A percentile compares a stretch with the other conserved stretches of the same genome.
These are phyloP conservation scores for Cystobasidium sp. DNA, from an alignment of 1,284 basidiomycete genomes.

Conservation along the genomic window DNA sequence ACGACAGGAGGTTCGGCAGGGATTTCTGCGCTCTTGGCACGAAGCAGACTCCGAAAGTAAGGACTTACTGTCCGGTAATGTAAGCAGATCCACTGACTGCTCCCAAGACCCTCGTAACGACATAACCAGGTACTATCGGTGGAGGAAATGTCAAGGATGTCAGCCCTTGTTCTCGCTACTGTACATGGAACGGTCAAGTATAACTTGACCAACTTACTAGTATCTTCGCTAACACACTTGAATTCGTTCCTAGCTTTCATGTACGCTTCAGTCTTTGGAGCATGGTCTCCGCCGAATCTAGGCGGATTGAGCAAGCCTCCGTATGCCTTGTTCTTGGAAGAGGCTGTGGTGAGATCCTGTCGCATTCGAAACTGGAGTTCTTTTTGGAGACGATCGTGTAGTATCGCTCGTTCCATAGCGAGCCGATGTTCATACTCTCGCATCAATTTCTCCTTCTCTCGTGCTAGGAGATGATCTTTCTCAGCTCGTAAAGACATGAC, in stretches of 20 bases:
- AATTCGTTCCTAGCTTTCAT: slow-evolving; percentile 23
- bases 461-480: slow-evolving; percentile 10
- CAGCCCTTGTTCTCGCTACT: not conserved
- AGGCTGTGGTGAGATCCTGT: slow-evolving; percentile 1
- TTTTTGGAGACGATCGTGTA: slow-evolving; percentile 26
- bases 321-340: slow-evolving; percentile 1
- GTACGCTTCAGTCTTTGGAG: slow-evolving; percentile 6
- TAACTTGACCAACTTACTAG: not conserved
- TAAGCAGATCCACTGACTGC: slow-evolving; percentile 28
- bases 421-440: slow-evolving; percentile 16
- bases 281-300: not conserved
- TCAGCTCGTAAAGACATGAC: not conserved
- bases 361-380: slow-evolving; percentile 25
- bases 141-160: not conserved
- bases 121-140: slow-evolving; percentile 13
- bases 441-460: slow-evolving; percentile 13
- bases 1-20: not conserved
- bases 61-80: slow-evolving; percentile 9
- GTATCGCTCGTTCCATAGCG: slow-evolving; percentile 4
- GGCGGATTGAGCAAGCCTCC: slow-evolving; percentile 21
- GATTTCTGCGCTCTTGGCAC: too few relatives aligned
- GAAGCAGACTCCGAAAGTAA: not conserved
- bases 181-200: not conserved
- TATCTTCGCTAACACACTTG: slow-evolving; percentile 21
- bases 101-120: slow-evolving; percentile 13